Evolutionary conservation across 2,329 filamentous ascomycete genomes (phyloP).

Genomic region (Fusarium goolgardi): DNA sequence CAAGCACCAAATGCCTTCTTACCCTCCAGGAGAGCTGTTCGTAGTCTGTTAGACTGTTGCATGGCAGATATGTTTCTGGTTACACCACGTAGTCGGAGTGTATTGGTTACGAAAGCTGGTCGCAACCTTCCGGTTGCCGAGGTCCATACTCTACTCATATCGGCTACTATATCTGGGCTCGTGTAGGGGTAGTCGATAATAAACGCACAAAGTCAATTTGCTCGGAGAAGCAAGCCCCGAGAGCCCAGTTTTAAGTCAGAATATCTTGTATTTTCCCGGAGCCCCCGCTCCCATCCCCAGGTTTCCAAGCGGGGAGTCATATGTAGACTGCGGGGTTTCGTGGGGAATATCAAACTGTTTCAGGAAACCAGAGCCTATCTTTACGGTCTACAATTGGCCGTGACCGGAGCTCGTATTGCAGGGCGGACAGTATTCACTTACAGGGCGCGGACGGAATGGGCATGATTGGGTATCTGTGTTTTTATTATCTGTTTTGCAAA

Average conservation of each 20-base stretch:
- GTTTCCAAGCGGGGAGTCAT: conserved; percentile 24
- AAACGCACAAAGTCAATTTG: conserved; percentile 5
- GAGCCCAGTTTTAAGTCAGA: conserved; percentile 13
- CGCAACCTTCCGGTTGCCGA: conserved; percentile 32
- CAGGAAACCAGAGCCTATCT: conserved; percentile 17
- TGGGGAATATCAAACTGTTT: conserved; percentile 33
- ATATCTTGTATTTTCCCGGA: conserved; percentile 10
- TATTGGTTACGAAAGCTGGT: conserved; percentile 26
- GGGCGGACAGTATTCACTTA: conserved; percentile 18
- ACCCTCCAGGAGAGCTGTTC: conserved; percentile 61
- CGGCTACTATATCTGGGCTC: conserved; percentile 1
- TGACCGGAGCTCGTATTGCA: conserved; percentile 13
- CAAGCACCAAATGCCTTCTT: conserved; percentile 67
- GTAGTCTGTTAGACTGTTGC: conserved; percentile 61
- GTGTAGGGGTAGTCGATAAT: conserved; percentile 9
- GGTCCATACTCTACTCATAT: conserved; percentile 35
- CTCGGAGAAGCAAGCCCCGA: conserved; percentile 2
- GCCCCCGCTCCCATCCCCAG: not conserved
- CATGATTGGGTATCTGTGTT: conserved; percentile 43
- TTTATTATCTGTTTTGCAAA: conserved; percentile 33
- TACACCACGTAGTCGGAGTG: conserved; percentile 14
- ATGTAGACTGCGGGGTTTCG: conserved; percentile 38
- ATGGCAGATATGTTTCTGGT: conserved; percentile 49
- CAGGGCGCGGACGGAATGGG: conserved; percentile 19
- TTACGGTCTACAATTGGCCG: conserved; percentile 17